These are phyloP conservation scores for Aspergillus novofumigatus DNA, from an alignment of 2,329 filamentous ascomycete species.

Conservation along the genomic window DNA sequence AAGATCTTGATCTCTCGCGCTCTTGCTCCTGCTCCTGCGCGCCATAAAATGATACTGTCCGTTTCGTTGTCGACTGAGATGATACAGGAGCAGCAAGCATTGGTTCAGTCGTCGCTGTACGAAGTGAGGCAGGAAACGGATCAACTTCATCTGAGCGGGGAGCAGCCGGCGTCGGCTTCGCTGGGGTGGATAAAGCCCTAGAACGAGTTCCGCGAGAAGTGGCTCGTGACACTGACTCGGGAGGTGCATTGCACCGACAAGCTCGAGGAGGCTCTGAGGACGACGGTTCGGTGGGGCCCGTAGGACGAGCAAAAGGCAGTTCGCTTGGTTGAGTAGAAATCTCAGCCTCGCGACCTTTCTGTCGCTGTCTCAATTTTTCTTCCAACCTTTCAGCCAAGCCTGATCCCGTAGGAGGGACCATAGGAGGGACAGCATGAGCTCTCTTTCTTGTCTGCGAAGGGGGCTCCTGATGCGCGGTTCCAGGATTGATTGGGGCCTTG, in stretches of 20 bases:
- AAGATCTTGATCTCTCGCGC: slow-evolving; percentile 2
- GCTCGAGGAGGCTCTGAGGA: background rate
- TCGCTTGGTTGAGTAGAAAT: slow-evolving; percentile 4
- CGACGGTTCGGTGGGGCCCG: background rate
- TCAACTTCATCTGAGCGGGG: background rate
- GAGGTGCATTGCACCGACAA: background rate
- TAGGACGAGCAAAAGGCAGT: background rate
- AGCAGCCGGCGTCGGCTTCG: background rate
- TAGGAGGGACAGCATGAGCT: slow-evolving; percentile 5
- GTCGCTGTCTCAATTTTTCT: slow-evolving; percentile 30
- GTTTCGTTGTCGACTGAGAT: slow-evolving; percentile 6
- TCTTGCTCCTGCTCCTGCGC: slow-evolving; percentile 6
- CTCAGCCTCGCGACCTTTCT: slow-evolving; percentile 21
- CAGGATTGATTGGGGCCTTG: background rate
- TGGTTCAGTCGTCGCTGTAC: slow-evolving; percentile 9
- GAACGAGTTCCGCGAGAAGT: background rate
- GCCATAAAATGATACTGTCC: slow-evolving; percentile 17
- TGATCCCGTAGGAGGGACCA: slow-evolving; percentile 10
- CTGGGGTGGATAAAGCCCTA: background rate
- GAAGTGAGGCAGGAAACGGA: background rate
- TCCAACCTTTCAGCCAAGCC: slow-evolving; percentile 31
- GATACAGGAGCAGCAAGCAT: background rate
- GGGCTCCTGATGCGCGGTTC: background rate
- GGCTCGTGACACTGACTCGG: background rate
- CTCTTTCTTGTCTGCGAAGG: slow-evolving; percentile 2